Conservation (phyloP, 1,139 yeast species). For the Saccharomyces hybrid region DNA sequence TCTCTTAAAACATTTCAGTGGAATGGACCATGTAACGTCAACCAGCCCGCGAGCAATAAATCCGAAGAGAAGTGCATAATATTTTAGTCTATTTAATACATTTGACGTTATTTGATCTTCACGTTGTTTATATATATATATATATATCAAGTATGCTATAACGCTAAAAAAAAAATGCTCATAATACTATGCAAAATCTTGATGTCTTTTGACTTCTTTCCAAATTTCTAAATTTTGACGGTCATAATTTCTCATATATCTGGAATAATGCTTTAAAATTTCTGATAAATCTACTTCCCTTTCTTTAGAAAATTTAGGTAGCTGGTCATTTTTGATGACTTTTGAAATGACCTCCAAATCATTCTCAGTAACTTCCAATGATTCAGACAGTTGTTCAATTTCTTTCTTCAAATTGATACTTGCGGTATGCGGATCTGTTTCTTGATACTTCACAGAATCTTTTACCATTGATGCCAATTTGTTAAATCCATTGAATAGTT, state of each 20-base stretch:
- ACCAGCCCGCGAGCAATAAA: background rate
- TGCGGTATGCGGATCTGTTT: conserved; percentile 22
- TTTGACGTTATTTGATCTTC: background rate
- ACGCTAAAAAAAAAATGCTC: background rate
- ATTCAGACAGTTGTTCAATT: conserved; percentile 28
- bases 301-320: conserved; percentile 23
- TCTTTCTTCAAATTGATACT: conserved; percentile 27
- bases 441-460: conserved; percentile 31
- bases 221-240: conserved; percentile 32
- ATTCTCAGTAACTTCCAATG: conserved; percentile 26
- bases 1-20: conserved; percentile 20
- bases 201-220: conserved; percentile 31
- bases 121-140: background rate
- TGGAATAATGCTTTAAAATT: conserved; percentile 23
- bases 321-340: conserved; percentile 26
- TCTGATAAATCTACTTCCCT: conserved; percentile 26
- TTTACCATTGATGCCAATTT: conserved; percentile 32
- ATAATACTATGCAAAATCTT: conserved; percentile 3
- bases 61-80: background rate
- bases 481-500: conserved; percentile 20
- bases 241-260: conserved; percentile 29
- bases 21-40: conserved; percentile 26
- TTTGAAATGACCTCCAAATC: conserved; percentile 31
- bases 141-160: background rate
- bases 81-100: background rate